A percentile compares a stretch with the other conserved stretches of the same genome.
These are phyloP conservation scores for Linderina pennispora DNA, from an alignment of 192 early-diverging fungal species.

Conservation along the genomic window DNA sequence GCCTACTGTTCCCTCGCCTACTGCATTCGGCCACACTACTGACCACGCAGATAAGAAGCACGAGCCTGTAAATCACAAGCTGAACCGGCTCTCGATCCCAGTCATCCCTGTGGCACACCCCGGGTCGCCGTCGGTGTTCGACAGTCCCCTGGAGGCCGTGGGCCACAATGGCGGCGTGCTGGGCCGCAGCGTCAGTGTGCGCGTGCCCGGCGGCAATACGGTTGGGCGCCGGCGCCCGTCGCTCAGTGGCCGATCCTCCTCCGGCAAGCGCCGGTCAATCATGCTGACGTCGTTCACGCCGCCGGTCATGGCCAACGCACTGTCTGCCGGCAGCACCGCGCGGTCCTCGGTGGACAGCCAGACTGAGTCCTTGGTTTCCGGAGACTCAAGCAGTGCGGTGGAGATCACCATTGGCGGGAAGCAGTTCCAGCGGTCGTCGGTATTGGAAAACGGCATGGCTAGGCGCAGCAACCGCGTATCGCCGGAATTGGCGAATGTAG, in stretches of 20 bases:
- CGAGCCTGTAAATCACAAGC: too few relatives aligned
- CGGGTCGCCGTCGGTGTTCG: too few relatives aligned
- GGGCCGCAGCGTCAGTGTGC: conserved; percentile 37
- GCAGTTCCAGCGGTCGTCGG: conserved; percentile 21
- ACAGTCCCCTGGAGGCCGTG: too few relatives aligned
- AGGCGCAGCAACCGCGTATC: conserved; percentile 10
- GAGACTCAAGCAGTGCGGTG: conserved; percentile 8
- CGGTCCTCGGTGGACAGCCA: conserved; percentile 32
- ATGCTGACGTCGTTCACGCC: conserved; percentile 45
- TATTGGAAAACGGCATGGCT: conserved; percentile 12
- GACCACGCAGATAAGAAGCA: too few relatives aligned
- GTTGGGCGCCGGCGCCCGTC: conserved; percentile 32
- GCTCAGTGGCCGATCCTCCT: conserved; percentile 1
- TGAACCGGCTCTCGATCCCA: too few relatives aligned
- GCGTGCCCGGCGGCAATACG: conserved; percentile 3
- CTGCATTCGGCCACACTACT: too few relatives aligned
- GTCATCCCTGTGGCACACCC: too few relatives aligned
- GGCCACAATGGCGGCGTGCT: conserved; percentile 2
- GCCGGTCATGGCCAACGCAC: too few relatives aligned
- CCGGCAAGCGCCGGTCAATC: conserved; percentile 36
- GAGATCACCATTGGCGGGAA: conserved; percentile 27
- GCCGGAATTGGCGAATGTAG: conserved; percentile 10
- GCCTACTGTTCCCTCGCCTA: too few relatives aligned
- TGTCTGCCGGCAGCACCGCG: conserved; percentile 5
- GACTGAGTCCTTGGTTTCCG: conserved; percentile 3